phyloP scores from a whole-genome alignment of 2,329 filamentous ascomycete species.

The Graphilbum ipis-grandicollis region DNA sequence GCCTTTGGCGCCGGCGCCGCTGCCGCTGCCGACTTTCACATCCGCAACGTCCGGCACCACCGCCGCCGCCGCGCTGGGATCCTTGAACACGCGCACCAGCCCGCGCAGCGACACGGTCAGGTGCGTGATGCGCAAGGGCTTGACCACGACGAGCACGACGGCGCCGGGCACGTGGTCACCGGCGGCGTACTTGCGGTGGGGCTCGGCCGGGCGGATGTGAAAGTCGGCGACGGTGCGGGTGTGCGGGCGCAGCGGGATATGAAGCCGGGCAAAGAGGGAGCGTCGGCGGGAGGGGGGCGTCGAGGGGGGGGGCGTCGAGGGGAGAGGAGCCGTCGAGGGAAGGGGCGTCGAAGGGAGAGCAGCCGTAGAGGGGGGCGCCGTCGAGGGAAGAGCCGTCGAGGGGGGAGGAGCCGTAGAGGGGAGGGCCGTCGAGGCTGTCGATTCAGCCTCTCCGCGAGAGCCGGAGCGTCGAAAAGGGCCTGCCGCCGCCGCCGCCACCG shows the following conservation, averaged over 20 bases:
- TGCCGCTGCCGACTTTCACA: conserved; percentile 15
- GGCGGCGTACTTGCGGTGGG: conserved; percentile 57
- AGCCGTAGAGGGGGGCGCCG: too few relatives aligned
- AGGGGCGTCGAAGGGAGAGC: too few relatives aligned
- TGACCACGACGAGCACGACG: conserved; percentile 55
- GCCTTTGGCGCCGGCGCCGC: conserved; percentile 17
- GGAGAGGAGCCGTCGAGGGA: too few relatives aligned
- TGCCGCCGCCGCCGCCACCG: too few relatives aligned
- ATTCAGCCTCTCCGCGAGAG: too few relatives aligned
- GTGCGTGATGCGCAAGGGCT: conserved; percentile 63
- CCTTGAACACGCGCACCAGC: conserved; percentile 65
- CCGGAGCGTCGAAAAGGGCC: too few relatives aligned
- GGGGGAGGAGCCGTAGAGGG: too few relatives aligned
- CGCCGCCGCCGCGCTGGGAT: conserved; percentile 32
- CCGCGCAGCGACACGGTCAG: conserved; percentile 63
- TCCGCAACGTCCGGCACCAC: conserved; percentile 47
- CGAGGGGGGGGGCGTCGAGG: neutral
- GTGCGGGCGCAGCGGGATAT: conserved; percentile 31
- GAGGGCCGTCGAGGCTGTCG: too few relatives aligned
- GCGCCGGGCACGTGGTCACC: conserved; percentile 59
- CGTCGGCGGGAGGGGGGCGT: conserved; percentile 10
- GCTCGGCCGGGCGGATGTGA: conserved; percentile 59
- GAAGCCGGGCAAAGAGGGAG: conserved; percentile 35
- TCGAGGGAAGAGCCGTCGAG: too few relatives aligned
- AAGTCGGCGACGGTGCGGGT: conserved; percentile 58